These are phyloP conservation scores for Crithidia fasciculata DNA, from an alignment of 208 protist species.

Conservation along the genomic window DNA sequence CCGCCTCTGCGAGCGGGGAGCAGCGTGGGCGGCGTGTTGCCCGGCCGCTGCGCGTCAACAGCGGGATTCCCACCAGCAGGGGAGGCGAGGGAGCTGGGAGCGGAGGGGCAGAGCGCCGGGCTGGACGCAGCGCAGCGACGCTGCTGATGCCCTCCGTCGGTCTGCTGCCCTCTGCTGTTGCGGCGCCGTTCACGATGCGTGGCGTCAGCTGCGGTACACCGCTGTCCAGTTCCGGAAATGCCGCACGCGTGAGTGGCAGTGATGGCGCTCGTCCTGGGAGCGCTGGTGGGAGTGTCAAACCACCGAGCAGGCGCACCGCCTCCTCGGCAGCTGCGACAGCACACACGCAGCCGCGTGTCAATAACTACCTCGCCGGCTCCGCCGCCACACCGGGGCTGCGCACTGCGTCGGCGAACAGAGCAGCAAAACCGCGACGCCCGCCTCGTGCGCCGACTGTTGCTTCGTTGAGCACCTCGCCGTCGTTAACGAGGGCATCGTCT, in stretches of 20 bases:
- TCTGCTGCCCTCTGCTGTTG: background rate
- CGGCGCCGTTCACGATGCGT: slow-evolving; percentile 3
- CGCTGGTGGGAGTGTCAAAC: too few relatives aligned
- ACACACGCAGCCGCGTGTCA: slow-evolving; percentile 11
- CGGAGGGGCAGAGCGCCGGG: too few relatives aligned
- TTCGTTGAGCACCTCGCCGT: background rate
- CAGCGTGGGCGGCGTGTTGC: background rate
- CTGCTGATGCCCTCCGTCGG: too few relatives aligned
- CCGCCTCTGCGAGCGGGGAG: background rate
- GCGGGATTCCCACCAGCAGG: background rate
- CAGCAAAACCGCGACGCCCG: background rate
- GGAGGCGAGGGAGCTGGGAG: too few relatives aligned
- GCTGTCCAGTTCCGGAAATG: background rate
- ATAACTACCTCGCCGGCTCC: slow-evolving; percentile 22
- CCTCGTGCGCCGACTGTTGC: slow-evolving; percentile 5
- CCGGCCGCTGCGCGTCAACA: background rate
- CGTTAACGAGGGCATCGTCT: background rate
- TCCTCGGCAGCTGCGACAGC: background rate
- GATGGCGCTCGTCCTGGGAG: too few relatives aligned
- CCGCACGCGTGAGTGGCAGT: background rate
- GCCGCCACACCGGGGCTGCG: background rate
- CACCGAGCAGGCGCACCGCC: background rate
- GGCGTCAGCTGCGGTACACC: background rate
- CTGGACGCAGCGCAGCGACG: too few relatives aligned
- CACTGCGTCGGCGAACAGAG: background rate